Conservation (phyloP, 495 filamentous ascomycete species). For the Aspergillus diversus region DNA sequence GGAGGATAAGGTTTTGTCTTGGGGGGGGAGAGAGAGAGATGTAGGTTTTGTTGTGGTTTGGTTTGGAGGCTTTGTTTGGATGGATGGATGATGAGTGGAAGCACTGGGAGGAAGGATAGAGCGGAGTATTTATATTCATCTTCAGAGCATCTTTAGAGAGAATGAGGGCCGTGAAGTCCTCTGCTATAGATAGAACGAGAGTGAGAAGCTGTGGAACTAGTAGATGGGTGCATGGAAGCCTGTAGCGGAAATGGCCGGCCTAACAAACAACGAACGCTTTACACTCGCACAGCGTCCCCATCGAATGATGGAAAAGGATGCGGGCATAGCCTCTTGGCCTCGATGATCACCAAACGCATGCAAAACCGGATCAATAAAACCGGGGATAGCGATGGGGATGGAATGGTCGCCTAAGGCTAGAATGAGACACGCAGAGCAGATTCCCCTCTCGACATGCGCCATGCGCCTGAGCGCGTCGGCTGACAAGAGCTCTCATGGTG, state of each 20-base stretch:
- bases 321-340: no score
- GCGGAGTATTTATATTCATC: conserved; percentile 15
- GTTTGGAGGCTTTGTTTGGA: not conserved
- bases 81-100: not conserved
- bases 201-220: conserved; percentile 8
- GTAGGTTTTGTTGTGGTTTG: not conserved
- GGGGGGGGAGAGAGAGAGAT: not conserved
- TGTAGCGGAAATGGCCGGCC: conserved; percentile 4
- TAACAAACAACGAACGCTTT: not conserved
- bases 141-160: not conserved
- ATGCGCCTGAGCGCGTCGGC: not conserved
- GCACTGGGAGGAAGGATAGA: not conserved
- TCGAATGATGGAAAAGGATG: not conserved
- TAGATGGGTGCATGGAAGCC: not conserved
- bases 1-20: not conserved
- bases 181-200: not conserved
- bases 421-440: not conserved
- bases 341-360: no score
- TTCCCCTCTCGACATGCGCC: not conserved
- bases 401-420: not conserved
- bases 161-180: not conserved
- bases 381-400: not conserved
- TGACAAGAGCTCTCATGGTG: not conserved
- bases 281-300: not conserved
- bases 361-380: no score